Conservation (phyloP, 2,329 filamentous ascomycete genomes). For the Trichoderma asperellum region DNA sequence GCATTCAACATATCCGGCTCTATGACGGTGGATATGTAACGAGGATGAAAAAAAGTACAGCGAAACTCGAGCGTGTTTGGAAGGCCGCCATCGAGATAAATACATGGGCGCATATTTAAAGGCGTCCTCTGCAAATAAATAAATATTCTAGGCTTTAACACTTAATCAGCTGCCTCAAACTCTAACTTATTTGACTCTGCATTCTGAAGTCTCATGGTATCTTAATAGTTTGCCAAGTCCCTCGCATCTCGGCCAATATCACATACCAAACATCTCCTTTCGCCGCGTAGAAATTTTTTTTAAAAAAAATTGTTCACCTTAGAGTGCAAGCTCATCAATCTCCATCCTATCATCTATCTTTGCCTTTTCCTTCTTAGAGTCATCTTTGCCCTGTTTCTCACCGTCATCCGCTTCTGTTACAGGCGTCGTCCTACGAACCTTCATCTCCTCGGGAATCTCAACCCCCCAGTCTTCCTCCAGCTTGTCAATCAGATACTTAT, state of each 20-base stretch:
- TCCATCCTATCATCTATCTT: slow-evolving; percentile 4
- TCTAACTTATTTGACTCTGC: neutral
- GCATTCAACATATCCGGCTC: slow-evolving; percentile 22
- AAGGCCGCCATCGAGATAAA: neutral
- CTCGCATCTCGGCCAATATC: neutral
- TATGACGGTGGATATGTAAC: neutral
- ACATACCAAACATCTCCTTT: neutral
- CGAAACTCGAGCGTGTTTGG: neutral
- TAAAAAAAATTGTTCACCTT: neutral
- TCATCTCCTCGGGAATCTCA: slow-evolving; percentile 44
- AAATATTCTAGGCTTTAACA: neutral
- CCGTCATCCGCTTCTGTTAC: neutral
- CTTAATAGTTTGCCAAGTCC: neutral
- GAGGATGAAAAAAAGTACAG: neutral
- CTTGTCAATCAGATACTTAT: slow-evolving; percentile 50
- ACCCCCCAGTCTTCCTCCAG: slow-evolving; percentile 56
- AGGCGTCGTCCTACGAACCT: slow-evolving; percentile 19
- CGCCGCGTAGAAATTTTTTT: too few species aligned
- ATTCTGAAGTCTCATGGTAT: neutral
- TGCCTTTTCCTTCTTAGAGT: neutral
- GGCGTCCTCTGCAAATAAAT: neutral
- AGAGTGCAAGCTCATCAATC: slow-evolving; percentile 11
- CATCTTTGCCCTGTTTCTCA: neutral
- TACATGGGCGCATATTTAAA: neutral
- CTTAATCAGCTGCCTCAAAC: neutral